Conservation (phyloP, 192 early-diverging fungal genomes). For the Chytriomyces confervae region DNA sequence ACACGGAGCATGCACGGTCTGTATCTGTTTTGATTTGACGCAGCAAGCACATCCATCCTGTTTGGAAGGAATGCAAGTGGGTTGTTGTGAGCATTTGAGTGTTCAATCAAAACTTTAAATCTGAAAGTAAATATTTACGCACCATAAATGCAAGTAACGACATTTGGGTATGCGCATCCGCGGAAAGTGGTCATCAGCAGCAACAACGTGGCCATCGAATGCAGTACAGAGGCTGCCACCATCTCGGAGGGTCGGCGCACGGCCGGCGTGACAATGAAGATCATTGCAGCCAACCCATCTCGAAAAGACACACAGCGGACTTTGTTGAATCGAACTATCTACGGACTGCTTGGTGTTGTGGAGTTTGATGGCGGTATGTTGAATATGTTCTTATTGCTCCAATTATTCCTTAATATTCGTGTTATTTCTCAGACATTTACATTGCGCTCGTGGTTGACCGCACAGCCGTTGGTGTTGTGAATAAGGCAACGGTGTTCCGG, state of each 20-base stretch:
- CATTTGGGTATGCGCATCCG: not conserved
- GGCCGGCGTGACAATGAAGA: not conserved
- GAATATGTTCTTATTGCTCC: not conserved
- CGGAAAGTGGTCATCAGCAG: not conserved
- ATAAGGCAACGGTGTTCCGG: conserved; percentile 70
- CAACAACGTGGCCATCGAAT: not conserved
- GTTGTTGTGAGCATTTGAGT: no score
- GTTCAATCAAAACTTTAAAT: no score
- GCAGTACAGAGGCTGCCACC: not conserved
- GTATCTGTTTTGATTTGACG: no score
- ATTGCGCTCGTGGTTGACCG: conserved; percentile 53
- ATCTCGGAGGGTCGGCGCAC: not conserved
- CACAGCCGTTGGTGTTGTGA: conserved; percentile 36
- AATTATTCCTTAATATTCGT: not conserved
- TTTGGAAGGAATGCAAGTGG: no score
- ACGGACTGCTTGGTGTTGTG: conserved; percentile 13
- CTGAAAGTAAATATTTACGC: no score
- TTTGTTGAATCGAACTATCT: not conserved
- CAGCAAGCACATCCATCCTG: no score
- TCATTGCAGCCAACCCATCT: not conserved
- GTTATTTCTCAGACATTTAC: conserved; percentile 42
- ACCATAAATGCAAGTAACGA: not conserved
- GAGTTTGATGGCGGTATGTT: not conserved
- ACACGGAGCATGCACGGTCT: no score
- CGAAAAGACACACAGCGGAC: not conserved